Percentiles rank a stretch among this genome's conserved stretches.
phyloP scores from a whole-genome alignment of 2,329 filamentous ascomycete genomes.

The Alternaria viburni region DNA sequence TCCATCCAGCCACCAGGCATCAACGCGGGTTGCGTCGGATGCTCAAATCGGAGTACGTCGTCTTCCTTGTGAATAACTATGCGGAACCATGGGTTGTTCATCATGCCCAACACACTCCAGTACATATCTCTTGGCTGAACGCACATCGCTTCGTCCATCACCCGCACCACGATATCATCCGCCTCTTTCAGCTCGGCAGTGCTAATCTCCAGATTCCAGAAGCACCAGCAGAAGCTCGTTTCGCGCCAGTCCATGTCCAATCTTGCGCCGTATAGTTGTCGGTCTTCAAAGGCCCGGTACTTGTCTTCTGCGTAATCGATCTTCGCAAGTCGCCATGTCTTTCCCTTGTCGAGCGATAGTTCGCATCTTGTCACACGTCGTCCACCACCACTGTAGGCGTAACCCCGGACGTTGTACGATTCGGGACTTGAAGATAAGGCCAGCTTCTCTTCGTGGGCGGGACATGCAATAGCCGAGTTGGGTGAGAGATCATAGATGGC shows the following conservation, averaged over 20 bases:
- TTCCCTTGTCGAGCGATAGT: constrained; percentile 81
- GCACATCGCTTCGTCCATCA: constrained; percentile 90
- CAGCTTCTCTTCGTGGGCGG: constrained; percentile 76
- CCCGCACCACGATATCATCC: constrained; percentile 78
- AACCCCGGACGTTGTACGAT: constrained; percentile 74
- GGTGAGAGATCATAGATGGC: constrained; percentile 91
- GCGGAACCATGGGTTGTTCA: constrained; percentile 96
- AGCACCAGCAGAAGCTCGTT: constrained; percentile 87
- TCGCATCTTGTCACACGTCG: constrained; percentile 82
- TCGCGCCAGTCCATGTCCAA: constrained; percentile 85
- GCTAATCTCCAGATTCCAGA: constrained; percentile 78
- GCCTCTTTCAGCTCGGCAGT: constrained; percentile 67
- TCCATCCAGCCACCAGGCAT: constrained; percentile 93
- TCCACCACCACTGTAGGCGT: constrained; percentile 90
- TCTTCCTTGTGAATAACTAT: constrained; percentile 75
- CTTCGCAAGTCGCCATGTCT: constrained; percentile 77
- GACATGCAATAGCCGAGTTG: constrained; percentile 82
- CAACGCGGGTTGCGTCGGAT: constrained; percentile 81
- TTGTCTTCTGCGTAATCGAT: constrained; percentile 85
- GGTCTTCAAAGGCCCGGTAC: constrained; percentile 71
- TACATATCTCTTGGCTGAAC: constrained; percentile 92
- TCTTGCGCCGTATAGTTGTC: constrained; percentile 74
- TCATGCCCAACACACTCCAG: constrained; percentile 94
- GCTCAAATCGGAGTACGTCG: constrained; percentile 74
- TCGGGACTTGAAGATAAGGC: constrained; percentile 55